These are phyloP conservation scores for Fomitiporia mediterranea DNA, from an alignment of 1,284 basidiomycete genomes.

Conservation along the genomic window DNA sequence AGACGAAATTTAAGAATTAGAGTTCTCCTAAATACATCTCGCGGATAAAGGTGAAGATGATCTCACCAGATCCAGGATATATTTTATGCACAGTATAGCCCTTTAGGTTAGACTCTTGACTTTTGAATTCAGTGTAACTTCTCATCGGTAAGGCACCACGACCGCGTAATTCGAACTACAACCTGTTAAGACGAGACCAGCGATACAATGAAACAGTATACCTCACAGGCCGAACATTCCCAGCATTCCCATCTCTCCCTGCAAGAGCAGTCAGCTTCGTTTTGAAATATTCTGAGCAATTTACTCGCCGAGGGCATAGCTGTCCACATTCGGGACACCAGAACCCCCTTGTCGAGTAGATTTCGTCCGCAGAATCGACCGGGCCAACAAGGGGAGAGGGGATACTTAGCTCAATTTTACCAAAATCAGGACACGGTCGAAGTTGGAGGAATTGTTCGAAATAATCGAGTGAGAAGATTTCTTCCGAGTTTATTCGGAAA, in stretches of 20 bases:
- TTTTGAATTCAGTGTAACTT: conserved; percentile 9
- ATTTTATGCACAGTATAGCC: conserved; percentile 23
- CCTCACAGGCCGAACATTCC: conserved; percentile 56
- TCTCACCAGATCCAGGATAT: conserved; percentile 25
- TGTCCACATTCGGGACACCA: conserved; percentile 65
- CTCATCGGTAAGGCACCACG: neutral
- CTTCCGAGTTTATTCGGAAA: conserved; percentile 38
- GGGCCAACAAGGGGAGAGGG: conserved; percentile 30
- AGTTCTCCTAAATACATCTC: no score
- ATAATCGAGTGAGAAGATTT: conserved; percentile 33
- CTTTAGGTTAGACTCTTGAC: conserved; percentile 11
- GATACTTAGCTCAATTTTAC: conserved; percentile 31
- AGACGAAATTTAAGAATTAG: no score
- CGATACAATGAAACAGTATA: conserved; percentile 25
- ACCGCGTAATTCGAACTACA: no score
- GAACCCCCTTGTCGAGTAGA: conserved; percentile 59
- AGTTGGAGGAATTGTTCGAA: conserved; percentile 42
- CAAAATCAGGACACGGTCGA: conserved; percentile 22
- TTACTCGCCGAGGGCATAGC: conserved; percentile 59
- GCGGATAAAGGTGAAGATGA: no score
- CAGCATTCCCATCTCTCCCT: conserved; percentile 71
- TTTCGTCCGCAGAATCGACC: conserved; percentile 39
- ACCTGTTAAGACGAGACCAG: no score
- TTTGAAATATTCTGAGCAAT: neutral
- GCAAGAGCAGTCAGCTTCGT: conserved; percentile 13